These are phyloP conservation scores for Vigna radiata DNA, from an alignment of 306 rosid species.

Conservation along the genomic window DNA sequence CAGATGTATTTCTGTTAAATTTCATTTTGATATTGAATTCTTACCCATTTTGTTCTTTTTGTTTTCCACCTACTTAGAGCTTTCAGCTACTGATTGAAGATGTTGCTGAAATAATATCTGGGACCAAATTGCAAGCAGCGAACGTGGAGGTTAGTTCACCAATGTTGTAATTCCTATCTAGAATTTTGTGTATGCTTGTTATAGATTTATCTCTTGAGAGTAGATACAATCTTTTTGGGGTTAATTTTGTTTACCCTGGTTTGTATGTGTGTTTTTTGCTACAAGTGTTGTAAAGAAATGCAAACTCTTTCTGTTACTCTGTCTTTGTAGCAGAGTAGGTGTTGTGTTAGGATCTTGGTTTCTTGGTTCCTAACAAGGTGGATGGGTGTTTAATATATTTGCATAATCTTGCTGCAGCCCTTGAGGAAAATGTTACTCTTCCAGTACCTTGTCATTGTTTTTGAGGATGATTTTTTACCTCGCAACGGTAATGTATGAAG, in stretches of 20 bases:
- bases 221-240: background rate
- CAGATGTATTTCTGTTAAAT: background rate
- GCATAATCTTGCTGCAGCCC: slow-evolving; percentile 59
- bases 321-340: too few relatives aligned
- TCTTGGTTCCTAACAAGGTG: background rate
- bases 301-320: too few relatives aligned
- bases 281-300: too few relatives aligned
- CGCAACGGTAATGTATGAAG: slow-evolving; percentile 61
- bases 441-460: slow-evolving; percentile 74
- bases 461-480: slow-evolving; percentile 78
- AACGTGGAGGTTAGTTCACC: slow-evolving; percentile 65
- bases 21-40: slow-evolving; percentile 9
- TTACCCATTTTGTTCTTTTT: slow-evolving; percentile 27
- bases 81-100: slow-evolving; percentile 73
- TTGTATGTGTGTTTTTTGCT: too few relatives aligned
- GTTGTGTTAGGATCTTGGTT: too few relatives aligned
- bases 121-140: slow-evolving; percentile 52
- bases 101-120: slow-evolving; percentile 57
- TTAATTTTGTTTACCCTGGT: too few relatives aligned
- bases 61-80: slow-evolving; percentile 51
- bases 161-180: slow-evolving; percentile 17
- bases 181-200: slow-evolving; percentile 16
- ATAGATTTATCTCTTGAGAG: background rate
- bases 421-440: slow-evolving; percentile 71
- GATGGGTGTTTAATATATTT: slow-evolving; percentile 19